Conservation (phyloP, 768 basidiomycete species). For the Kwoniella heveanensis region DNA sequence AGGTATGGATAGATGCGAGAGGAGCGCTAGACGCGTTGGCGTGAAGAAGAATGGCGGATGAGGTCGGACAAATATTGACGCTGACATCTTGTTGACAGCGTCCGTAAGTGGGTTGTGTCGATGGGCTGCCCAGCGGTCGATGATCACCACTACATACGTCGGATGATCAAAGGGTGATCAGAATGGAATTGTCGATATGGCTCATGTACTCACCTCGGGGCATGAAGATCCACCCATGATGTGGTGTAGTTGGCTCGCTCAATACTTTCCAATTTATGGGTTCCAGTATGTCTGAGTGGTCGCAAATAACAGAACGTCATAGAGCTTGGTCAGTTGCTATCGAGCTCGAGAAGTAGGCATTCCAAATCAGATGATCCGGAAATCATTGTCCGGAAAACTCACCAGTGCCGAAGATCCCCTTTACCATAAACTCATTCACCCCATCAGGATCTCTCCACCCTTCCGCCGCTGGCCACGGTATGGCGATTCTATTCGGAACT, state of each 20-base stretch:
- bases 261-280: constrained; percentile 21
- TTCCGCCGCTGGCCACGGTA: constrained; percentile 23
- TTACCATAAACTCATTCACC: constrained; percentile 30
- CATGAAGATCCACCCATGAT: constrained; percentile 30
- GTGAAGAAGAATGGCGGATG: constrained; percentile 25
- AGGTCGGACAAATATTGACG: constrained; percentile 26
- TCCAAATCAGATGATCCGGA: background rate
- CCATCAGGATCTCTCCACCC: constrained; percentile 32
- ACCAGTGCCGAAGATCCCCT: constrained; percentile 26
- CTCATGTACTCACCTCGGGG: constrained; percentile 20
- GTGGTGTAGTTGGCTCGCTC: constrained; percentile 3
- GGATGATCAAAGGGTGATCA: too few relatives aligned
- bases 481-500: constrained; percentile 14
- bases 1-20: background rate
- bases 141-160: constrained; percentile 26
- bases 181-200: background rate
- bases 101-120: constrained; percentile 21
- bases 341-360: background rate
- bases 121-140: constrained; percentile 33
- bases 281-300: constrained; percentile 5
- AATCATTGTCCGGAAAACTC: constrained; percentile 11
- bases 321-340: background rate
- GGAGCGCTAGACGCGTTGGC: constrained; percentile 11
- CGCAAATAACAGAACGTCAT: too few relatives aligned
- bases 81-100: constrained; percentile 36